Base-by-base conservation (phyloP, 805 yeast species). In the Dipodascopsis tothii region DNA sequence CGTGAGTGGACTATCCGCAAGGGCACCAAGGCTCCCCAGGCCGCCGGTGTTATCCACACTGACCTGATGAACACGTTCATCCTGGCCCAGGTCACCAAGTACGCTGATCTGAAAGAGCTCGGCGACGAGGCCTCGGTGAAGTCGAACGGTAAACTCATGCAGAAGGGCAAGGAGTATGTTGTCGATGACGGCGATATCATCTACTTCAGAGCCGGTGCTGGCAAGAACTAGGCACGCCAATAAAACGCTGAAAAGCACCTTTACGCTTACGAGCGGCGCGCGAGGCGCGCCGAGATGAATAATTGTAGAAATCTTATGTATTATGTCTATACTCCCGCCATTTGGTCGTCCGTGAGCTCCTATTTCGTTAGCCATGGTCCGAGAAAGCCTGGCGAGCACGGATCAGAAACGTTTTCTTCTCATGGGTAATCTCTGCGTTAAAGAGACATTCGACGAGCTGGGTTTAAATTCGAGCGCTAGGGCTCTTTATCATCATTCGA, bases 21-120 rank as follows among this genome's bases (percentile, higher is more conserved):
- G 56, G 94, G 94, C 57, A 83, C 90, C 37, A 81, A 84, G 57
- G 96, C 96, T 42, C 98, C 98, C n/a, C 87, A 84, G 61, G 97
- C 98, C 36, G 98, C 98, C 19, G 97, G 96, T 64, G 95, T 92
- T 36, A 90, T 90, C 59, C 98, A 92, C 67, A 84, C 88, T 33
- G 98, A 90, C 69, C 77, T 90, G 64, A 88, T 85, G 75, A 84
- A 81, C 65, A 90, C 97, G 19, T 92, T 92, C 64, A 87, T 92
- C 59, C 78, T 86, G 58, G 98, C 97, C 36, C 87, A 86, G 65
- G 83, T 92, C 54, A 86, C 86, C 60, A 88, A 86, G 60, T 92
- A 77, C 69, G 75, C 73, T 20, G 96, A 87, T 61, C 68, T 88
- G 50, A 65, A 79, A 40, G 90, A 83, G 66, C 61, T 65, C 37